Percentiles rank a stretch among this genome's conserved stretches.
These are phyloP conservation scores for Xylariaceae sp. DNA, from an alignment of 2,329 filamentous ascomycete genomes.

Conservation along the genomic window DNA sequence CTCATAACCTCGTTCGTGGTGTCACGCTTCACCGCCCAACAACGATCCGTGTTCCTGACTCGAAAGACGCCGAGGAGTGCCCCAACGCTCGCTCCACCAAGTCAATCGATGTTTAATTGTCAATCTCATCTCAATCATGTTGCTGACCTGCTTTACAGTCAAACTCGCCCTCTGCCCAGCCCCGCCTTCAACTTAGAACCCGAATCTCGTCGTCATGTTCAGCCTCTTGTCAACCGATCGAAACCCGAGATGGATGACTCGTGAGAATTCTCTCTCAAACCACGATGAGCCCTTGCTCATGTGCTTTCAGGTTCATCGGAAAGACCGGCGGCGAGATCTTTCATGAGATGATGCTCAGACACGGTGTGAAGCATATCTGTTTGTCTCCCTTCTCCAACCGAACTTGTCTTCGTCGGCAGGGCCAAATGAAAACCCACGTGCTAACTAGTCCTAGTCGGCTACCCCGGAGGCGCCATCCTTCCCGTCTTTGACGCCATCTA, in stretches of 20 bases:
- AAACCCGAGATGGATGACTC: slow-evolving; percentile 19
- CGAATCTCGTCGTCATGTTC: slow-evolving; percentile 20
- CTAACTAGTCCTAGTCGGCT: slow-evolving; percentile 66
- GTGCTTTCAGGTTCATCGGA: slow-evolving; percentile 62
- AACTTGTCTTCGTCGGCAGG: slow-evolving; percentile 16
- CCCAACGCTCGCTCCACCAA: slow-evolving; percentile 13
- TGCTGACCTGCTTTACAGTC: slow-evolving; percentile 19
- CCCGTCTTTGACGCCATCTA: slow-evolving; percentile 99
- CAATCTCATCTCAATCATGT: slow-evolving; percentile 18
- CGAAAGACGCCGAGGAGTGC: slow-evolving; percentile 15
- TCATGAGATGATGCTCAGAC: slow-evolving; percentile 98
- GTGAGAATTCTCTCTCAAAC: slow-evolving; percentile 17
- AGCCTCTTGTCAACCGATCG: slow-evolving; percentile 16
- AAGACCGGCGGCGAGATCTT: slow-evolving; percentile 97
- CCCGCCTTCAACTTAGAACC: slow-evolving; percentile 21
- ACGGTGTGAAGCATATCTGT: slow-evolving; percentile 94
- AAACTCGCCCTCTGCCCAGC: slow-evolving; percentile 14
- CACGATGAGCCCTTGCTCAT: not conserved
- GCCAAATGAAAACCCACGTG: slow-evolving; percentile 10
- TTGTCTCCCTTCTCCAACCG: slow-evolving; percentile 50
- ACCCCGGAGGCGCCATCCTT: slow-evolving; percentile 94
- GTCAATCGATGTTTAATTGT: slow-evolving; percentile 19
- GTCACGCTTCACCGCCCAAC: slow-evolving; percentile 17
- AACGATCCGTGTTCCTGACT: slow-evolving; percentile 18
- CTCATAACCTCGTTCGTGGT: slow-evolving; percentile 13